A percentile compares a stretch with the other conserved stretches of the same genome.
phyloP scores from a whole-genome alignment of 768 basidiomycete genomes.

The Podaxis rugospora region DNA sequence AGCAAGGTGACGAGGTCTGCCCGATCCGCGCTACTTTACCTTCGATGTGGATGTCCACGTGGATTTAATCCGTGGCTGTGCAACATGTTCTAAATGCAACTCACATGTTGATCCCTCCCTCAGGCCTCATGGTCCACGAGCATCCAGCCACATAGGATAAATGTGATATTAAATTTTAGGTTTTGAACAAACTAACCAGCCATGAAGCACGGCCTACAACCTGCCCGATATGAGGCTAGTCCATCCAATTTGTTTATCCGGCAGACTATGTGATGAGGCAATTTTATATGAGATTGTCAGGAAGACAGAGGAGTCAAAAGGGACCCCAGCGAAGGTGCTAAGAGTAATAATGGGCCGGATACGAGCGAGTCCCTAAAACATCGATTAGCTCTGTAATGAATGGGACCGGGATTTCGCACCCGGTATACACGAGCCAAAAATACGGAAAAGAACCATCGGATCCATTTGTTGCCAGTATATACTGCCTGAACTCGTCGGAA shows the following conservation, averaged over 20 bases:
- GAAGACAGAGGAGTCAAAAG: constrained; percentile 27
- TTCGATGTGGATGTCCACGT: constrained; percentile 6
- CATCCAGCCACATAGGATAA: too few relatives aligned
- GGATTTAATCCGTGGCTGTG: constrained; percentile 7
- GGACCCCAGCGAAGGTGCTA: constrained; percentile 18
- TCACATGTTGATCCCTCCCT: too few relatives aligned
- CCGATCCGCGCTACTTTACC: not conserved
- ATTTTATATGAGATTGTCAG: constrained; percentile 26
- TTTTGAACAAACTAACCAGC: too few relatives aligned
- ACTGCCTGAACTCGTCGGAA: constrained; percentile 16
- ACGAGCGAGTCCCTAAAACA: constrained; percentile 23
- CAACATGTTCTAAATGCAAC: not conserved
- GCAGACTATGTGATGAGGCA: constrained; percentile 15
- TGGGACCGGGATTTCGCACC: too few relatives aligned
- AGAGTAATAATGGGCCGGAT: constrained; percentile 21
- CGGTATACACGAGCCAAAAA: not conserved
- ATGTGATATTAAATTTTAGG: too few relatives aligned
- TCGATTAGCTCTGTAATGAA: constrained; percentile 11
- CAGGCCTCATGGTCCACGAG: too few relatives aligned
- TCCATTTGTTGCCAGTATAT: not conserved
- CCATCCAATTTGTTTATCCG: constrained; percentile 8
- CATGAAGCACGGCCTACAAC: not conserved
- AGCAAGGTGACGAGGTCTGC: not conserved
- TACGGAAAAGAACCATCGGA: not conserved
- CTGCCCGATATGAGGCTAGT: constrained; percentile 17